These are phyloP conservation scores for Suillus paluster DNA, from an alignment of 768 basidiomycete species.

Conservation along the genomic window DNA sequence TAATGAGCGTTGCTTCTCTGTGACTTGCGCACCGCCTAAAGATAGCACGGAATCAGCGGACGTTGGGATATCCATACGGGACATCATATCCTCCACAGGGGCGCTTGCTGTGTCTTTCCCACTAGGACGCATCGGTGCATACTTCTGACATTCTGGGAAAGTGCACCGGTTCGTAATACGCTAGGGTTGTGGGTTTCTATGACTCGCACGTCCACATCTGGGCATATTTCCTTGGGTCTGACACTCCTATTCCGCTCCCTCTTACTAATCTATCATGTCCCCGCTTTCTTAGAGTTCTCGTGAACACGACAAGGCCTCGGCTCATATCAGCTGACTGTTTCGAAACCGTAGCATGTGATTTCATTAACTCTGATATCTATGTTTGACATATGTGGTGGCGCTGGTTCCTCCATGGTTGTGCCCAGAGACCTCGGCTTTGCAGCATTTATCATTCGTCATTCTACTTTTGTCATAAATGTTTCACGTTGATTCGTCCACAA, in stretches of 20 bases:
- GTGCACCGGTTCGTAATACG: neutral
- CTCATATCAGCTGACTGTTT: neutral
- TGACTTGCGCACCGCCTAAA: neutral
- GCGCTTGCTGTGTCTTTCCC: neutral
- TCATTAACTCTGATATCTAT: neutral
- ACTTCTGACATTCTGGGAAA: slow-evolving; percentile 1
- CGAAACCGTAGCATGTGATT: neutral
- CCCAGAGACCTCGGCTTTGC: neutral
- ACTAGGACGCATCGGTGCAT: neutral
- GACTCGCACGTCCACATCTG: neutral
- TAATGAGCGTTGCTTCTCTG: neutral
- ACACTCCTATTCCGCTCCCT: neutral
- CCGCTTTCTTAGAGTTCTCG: neutral
- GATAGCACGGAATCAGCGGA: neutral
- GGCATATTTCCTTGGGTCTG: neutral
- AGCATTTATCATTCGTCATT: neutral
- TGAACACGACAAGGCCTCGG: neutral
- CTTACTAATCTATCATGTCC: neutral
- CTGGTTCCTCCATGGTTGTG: no score
- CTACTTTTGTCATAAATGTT: neutral
- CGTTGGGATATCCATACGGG: neutral
- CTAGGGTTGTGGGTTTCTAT: neutral
- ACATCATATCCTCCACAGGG: neutral
- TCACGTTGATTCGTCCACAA: neutral
- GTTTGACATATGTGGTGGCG: neutral